Evolutionary conservation across 805 yeast species (phyloP), one percentile per base, ranked within the genome.

Genomic region (Brettanomyces anomalus): DNA sequence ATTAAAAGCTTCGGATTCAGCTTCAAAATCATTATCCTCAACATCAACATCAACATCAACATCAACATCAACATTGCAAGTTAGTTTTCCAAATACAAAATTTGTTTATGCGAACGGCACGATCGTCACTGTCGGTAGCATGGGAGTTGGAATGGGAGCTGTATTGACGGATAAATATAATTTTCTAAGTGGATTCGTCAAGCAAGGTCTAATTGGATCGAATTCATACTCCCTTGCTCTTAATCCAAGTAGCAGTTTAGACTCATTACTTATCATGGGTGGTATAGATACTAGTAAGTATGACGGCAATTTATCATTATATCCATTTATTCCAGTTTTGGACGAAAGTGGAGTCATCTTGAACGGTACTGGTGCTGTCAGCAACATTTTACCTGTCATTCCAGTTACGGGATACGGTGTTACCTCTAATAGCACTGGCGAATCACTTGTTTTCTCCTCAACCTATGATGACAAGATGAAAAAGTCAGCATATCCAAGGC

Each of bases 211-310:
- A 4, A 64, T 73, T 21, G 53, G 60, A 28, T 49, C 71, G 2
- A 52, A 67, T 4, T 63, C 75, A 0, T 76, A 68, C 51, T 74
- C 80, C 0, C 48, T 74, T 28, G 68, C 68, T 53, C 42, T 70
- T 14, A 37, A 45, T 28, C 62, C 64, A 10, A 52, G 50, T 4
- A 54, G 52, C 45, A 36, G 41, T 4, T 26, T 54, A 18, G 40
- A 53, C 21, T 70, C 73, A 8, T 55, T 53, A 36, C 44, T 82
- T 11, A 55, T 79, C 6, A 63, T 81, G 2, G 89, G 93, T 10
- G 77, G 75, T 3, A 74, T 82, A 4, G 76, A 79, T 51, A 61
- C 66, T 8, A 57, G 62, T 24, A 65, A 67, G 38, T 73, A 57
- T 46, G 49, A 51, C 5, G 84, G 79, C 1, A 65, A 68, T 28